These are phyloP conservation scores for Populus davidiana DNA, from an alignment of 345 rosid genomes.

Conservation along the genomic window DNA sequence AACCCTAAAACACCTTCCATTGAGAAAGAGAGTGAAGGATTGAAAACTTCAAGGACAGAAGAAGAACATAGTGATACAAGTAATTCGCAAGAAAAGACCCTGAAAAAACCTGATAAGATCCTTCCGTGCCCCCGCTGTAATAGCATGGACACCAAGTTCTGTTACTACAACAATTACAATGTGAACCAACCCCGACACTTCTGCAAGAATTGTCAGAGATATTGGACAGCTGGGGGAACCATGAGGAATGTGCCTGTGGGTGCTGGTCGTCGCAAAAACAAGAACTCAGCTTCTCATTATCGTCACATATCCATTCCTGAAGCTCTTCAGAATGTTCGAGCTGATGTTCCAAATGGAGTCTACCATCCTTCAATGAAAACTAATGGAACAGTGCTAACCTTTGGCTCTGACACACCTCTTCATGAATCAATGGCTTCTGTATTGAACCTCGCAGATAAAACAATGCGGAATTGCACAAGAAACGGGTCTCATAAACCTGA, in stretches of 20 bases:
- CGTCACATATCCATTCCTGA: constrained; percentile 65
- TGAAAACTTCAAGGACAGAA: constrained; percentile 32
- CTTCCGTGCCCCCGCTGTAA: constrained; percentile 36
- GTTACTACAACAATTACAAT: constrained; percentile 36
- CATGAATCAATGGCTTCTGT: constrained; percentile 84
- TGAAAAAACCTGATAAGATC: constrained; percentile 33
- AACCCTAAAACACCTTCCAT: constrained; percentile 25
- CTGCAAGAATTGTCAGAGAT: constrained; percentile 41
- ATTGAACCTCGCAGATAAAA: constrained; percentile 66
- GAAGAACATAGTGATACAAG: constrained; percentile 26
- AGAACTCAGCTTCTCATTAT: constrained; percentile 41
- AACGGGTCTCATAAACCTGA: constrained; percentile 59
- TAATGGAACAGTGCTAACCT: constrained; percentile 67
- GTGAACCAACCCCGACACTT: constrained; percentile 36
- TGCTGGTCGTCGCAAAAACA: constrained; percentile 36
- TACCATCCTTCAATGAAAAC: constrained; percentile 50
- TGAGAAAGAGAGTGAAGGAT: constrained; percentile 30
- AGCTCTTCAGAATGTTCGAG: constrained; percentile 45
- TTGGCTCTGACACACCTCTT: constrained; percentile 68
- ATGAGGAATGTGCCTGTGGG: constrained; percentile 40
- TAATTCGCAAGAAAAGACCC: constrained; percentile 26
- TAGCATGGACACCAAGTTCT: constrained; percentile 39
- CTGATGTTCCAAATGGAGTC: constrained; percentile 52
- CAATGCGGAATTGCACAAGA: constrained; percentile 33
- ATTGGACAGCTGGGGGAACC: constrained; percentile 39